Conservation (phyloP, 768 basidiomycete genomes). For the Auriscalpium vulgare region DNA sequence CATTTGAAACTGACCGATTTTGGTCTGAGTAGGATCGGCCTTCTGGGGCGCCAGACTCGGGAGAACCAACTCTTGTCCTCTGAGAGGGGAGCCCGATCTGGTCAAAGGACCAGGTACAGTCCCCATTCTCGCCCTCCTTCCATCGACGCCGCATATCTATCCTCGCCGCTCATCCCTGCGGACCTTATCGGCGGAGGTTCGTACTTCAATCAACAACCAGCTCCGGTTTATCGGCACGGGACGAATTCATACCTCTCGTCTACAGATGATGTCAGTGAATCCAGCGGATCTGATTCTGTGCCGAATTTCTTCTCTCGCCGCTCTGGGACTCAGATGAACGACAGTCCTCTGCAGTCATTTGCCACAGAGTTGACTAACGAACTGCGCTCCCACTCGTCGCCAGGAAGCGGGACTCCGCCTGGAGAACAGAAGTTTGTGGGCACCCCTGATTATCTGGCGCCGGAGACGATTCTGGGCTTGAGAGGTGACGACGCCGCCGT, state of each 20-base stretch:
- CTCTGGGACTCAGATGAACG: constrained; percentile 37
- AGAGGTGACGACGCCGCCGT: constrained; percentile 92
- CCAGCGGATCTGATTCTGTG: constrained; percentile 72
- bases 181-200: constrained; percentile 57
- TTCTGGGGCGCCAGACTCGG: constrained; percentile 93
- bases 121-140: constrained; percentile 79
- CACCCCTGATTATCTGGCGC: constrained; percentile 95
- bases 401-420: constrained; percentile 56
- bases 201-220: constrained; percentile 70
- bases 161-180: constrained; percentile 62
- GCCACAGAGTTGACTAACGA: constrained; percentile 80
- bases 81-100: constrained; percentile 22
- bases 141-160: constrained; percentile 70
- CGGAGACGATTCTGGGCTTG: constrained; percentile 90
- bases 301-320: constrained; percentile 33
- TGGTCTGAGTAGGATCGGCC: constrained; percentile 91
- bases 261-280: constrained; percentile 81
- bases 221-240: constrained; percentile 48
- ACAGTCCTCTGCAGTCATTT: constrained; percentile 83
- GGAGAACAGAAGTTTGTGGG: constrained; percentile 94
- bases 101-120: constrained; percentile 41
- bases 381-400: constrained; percentile 68
- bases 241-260: constrained; percentile 60
- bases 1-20: constrained; percentile 98
- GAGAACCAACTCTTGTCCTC: constrained; percentile 34